These are phyloP conservation scores for Leccinellum luteum DNA, from an alignment of 768 basidiomycete genomes.

Conservation along the genomic window DNA sequence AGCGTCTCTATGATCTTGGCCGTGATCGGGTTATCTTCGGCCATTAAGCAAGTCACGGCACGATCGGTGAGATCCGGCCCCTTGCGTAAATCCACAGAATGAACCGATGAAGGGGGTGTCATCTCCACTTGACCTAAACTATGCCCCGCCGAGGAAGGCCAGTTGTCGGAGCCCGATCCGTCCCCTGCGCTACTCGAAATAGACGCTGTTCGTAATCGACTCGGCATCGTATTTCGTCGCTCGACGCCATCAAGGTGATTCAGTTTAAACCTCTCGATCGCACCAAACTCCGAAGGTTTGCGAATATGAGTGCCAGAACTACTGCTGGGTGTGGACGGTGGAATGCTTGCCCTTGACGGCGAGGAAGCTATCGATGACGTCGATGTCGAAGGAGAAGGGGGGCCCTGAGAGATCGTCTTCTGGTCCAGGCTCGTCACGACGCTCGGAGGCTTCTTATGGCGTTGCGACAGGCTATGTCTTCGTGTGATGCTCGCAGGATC, in stretches of 20 bases:
- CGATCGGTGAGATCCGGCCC: conserved; percentile 79
- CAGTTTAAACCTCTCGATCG: conserved; percentile 85
- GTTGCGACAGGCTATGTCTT: conserved; percentile 77
- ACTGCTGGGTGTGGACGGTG: conserved; percentile 70
- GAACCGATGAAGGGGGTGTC: conserved; percentile 83
- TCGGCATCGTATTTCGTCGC: conserved; percentile 82
- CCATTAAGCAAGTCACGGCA: conserved; percentile 89
- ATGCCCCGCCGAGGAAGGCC: conserved; percentile 57
- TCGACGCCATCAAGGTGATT: conserved; percentile 76
- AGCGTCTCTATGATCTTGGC: conserved; percentile 97
- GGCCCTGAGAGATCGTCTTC: conserved; percentile 63
- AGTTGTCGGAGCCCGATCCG: conserved; percentile 73
- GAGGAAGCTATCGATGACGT: conserved; percentile 90
- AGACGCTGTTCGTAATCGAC: conserved; percentile 82
- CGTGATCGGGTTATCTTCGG: conserved; percentile 97
- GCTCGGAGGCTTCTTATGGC: conserved; percentile 76
- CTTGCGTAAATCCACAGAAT: conserved; percentile 76
- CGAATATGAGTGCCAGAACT: conserved; percentile 57
- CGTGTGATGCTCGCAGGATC: conserved; percentile 58
- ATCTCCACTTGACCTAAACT: conserved; percentile 51
- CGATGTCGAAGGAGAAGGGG: conserved; percentile 90
- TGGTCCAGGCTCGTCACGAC: conserved; percentile 70
- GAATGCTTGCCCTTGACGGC: conserved; percentile 71
- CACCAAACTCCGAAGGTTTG: conserved; percentile 87
- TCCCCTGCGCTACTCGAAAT: conserved; percentile 81